These are phyloP conservation scores for Microcyclosporella mali DNA, from an alignment of 2,329 filamentous ascomycete species.

Conservation along the genomic window DNA sequence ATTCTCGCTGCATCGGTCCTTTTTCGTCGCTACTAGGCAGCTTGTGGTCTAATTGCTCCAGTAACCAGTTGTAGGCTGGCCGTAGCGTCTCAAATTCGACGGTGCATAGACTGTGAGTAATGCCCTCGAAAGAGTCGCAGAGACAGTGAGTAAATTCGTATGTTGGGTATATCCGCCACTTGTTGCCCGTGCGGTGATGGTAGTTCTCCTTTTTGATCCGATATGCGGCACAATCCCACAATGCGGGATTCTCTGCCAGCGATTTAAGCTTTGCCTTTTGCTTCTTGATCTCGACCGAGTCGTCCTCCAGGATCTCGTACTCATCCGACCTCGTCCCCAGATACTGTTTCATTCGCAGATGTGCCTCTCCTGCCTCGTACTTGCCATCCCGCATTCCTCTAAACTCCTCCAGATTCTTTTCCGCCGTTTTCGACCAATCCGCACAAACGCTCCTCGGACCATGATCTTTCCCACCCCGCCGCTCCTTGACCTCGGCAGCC, in stretches of 20 bases:
- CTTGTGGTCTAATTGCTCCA: slow-evolving; percentile 74
- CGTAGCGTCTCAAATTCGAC: slow-evolving; percentile 83
- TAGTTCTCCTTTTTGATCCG: slow-evolving; percentile 67
- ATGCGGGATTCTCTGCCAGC: slow-evolving; percentile 73
- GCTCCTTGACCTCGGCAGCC: slow-evolving; percentile 75
- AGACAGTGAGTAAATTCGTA: slow-evolving; percentile 86
- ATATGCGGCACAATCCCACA: slow-evolving; percentile 95
- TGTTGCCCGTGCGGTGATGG: slow-evolving; percentile 71
- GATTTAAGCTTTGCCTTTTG: slow-evolving; percentile 31
- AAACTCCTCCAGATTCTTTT: slow-evolving; percentile 76
- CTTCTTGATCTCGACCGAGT: slow-evolving; percentile 29
- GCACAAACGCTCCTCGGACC: slow-evolving; percentile 70
- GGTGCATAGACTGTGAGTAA: slow-evolving; percentile 89
- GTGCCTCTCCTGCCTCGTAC: slow-evolving; percentile 77
- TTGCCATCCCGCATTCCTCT: slow-evolving; percentile 85
- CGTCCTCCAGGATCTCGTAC: slow-evolving; percentile 28
- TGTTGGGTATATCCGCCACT: slow-evolving; percentile 91
- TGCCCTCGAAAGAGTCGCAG: slow-evolving; percentile 85
- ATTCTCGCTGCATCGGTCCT: slow-evolving; percentile 83
- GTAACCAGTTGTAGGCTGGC: slow-evolving; percentile 86
- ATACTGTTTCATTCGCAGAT: slow-evolving; percentile 90
- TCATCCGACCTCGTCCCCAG: slow-evolving; percentile 42
- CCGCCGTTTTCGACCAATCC: slow-evolving; percentile 67
- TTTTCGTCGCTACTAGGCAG: slow-evolving; percentile 52
- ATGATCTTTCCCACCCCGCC: slow-evolving; percentile 69